Evolutionary conservation across 192 early-diverging fungal species (phyloP).

Genomic region (Gonapodya prolifera): DNA sequence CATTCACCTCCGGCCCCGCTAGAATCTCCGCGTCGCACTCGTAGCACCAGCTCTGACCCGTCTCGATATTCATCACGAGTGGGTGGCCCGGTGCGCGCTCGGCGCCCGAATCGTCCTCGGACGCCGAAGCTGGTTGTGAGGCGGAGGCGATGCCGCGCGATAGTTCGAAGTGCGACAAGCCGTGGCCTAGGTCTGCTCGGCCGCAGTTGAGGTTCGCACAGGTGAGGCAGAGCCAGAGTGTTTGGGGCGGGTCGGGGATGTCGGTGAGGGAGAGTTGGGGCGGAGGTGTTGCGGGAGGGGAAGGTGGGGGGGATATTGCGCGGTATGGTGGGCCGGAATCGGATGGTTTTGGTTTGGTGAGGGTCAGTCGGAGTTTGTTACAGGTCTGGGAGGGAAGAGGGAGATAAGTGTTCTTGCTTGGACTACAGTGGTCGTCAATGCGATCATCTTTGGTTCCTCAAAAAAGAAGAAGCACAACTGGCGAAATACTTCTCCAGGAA

Average conservation of each 20-base stretch:
- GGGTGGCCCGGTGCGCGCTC: not conserved
- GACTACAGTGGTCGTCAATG: too few species aligned
- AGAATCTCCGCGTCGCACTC: constrained; percentile 19
- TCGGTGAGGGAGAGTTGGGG: too few species aligned
- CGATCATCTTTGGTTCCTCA: too few species aligned
- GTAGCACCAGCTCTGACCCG: constrained; percentile 17
- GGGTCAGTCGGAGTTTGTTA: too few species aligned
- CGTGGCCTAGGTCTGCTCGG: constrained; percentile 21
- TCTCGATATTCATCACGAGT: not conserved
- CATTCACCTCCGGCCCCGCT: constrained; percentile 11
- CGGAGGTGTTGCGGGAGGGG: too few species aligned
- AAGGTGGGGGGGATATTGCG: too few species aligned
- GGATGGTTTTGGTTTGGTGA: too few species aligned
- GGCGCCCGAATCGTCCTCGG: not conserved
- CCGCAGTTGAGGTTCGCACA: constrained; percentile 16
- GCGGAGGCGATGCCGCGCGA: constrained; percentile 16
- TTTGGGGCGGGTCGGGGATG: not conserved
- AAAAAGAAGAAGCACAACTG: too few species aligned
- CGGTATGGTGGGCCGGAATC: too few species aligned
- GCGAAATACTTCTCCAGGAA: too few species aligned
- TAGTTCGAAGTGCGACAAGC: constrained; percentile 11
- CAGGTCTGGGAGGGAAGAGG: too few species aligned
- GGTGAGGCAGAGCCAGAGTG: not conserved
- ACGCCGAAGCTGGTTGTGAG: constrained; percentile 17
- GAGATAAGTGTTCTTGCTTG: too few species aligned